Evolutionary conservation across 2,329 filamentous ascomycete genomes (phyloP).

Genomic region (Penicillium sp.): DNA sequence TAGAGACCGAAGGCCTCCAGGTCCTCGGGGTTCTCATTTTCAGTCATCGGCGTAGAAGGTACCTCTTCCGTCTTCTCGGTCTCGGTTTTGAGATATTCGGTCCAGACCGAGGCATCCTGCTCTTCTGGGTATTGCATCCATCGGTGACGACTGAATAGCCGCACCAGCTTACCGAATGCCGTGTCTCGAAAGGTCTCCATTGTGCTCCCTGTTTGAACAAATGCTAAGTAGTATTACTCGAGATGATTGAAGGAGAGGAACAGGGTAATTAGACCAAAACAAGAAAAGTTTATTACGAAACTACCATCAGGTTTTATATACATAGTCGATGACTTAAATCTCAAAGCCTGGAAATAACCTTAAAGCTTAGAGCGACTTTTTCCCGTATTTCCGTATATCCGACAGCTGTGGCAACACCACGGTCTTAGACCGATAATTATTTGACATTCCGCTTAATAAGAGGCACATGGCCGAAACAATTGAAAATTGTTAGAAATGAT

Average conservation of each 20-base stretch:
- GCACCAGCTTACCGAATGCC: constrained; percentile 23
- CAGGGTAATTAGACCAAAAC: neutral
- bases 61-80: neutral
- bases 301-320: too few relatives aligned
- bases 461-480: neutral
- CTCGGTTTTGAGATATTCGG: constrained; percentile 12
- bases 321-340: too few relatives aligned
- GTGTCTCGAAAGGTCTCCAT: constrained; percentile 22
- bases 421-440: neutral
- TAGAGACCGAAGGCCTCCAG: constrained; percentile 15
- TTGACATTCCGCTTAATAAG: neutral
- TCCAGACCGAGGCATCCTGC: constrained; percentile 9
- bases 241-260: neutral
- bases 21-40: constrained; percentile 6
- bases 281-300: too few relatives aligned
- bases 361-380: too few relatives aligned
- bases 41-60: too few relatives aligned
- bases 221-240: neutral
- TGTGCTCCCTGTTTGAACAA: neutral
- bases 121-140: constrained; percentile 22
- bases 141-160: constrained; percentile 11
- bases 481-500: too few relatives aligned
- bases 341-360: too few relatives aligned
- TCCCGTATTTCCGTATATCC: neutral
- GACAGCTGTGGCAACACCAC: neutral